phyloP scores from a whole-genome alignment of 495 filamentous ascomycete genomes.

The Zalerion maritima region DNA sequence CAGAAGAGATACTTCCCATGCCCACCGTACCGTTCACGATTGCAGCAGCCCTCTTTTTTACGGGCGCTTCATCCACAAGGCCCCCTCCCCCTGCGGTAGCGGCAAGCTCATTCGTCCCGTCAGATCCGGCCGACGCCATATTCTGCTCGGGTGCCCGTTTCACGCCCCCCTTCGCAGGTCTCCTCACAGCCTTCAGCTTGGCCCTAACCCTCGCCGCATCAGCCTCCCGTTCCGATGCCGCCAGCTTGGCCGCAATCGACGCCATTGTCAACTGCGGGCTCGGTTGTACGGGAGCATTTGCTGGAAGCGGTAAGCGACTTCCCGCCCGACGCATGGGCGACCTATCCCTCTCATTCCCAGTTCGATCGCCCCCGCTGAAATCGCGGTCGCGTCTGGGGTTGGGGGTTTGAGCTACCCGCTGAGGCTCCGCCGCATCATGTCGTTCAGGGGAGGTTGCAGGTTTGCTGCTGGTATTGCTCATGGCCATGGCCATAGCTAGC shows the following conservation, averaged over 20 bases:
- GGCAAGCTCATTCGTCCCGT: conserved; percentile 6
- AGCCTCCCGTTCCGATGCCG: conserved; percentile 39
- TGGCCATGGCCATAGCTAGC: background rate
- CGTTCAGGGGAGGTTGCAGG: background rate
- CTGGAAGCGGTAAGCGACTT: conserved; percentile 11
- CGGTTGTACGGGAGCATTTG: conserved; percentile 24
- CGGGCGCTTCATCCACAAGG: no score
- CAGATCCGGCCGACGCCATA: background rate
- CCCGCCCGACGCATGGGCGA: no score
- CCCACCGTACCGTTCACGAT: background rate
- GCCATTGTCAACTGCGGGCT: conserved; percentile 37
- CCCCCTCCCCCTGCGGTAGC: background rate
- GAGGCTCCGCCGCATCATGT: background rate
- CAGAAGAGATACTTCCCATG: background rate
- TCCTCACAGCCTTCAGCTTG: conserved; percentile 34
- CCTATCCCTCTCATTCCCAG: no score
- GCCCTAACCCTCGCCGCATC: conserved; percentile 40
- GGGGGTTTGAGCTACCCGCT: no score
- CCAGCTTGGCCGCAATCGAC: conserved; percentile 39
- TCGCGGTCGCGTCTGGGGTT: no score
- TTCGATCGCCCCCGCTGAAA: no score
- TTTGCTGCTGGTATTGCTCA: background rate
- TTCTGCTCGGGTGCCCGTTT: conserved; percentile 1
- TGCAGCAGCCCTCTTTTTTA: background rate
- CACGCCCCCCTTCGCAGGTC: conserved; percentile 1